These are phyloP conservation scores for Suillus fuscotomentosus DNA, from an alignment of 768 basidiomycete genomes.

Conservation along the genomic window DNA sequence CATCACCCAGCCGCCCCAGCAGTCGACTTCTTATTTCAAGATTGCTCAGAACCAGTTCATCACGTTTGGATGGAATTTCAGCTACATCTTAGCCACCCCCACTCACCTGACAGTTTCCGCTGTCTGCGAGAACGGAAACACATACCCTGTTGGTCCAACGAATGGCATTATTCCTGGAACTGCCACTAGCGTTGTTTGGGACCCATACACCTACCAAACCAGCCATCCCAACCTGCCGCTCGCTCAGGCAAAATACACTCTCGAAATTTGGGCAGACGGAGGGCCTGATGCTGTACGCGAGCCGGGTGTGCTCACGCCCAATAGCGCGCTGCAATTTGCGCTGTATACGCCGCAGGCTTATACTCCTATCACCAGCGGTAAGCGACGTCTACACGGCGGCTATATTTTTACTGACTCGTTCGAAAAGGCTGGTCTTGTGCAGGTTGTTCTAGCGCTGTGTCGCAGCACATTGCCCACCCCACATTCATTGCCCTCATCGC, in stretches of 20 bases:
- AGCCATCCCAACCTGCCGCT: constrained; percentile 60
- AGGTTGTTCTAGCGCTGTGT: constrained; percentile 42
- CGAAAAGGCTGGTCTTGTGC: constrained; percentile 55
- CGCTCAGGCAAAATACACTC: constrained; percentile 72
- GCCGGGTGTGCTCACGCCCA: constrained; percentile 68
- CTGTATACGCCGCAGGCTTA: constrained; percentile 78
- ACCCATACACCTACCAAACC: constrained; percentile 71
- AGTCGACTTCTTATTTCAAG: constrained; percentile 85
- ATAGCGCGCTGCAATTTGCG: constrained; percentile 74
- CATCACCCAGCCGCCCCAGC: constrained; percentile 80
- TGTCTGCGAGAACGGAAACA: constrained; percentile 82
- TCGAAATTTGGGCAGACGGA: constrained; percentile 80
- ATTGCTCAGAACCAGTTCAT: constrained; percentile 71
- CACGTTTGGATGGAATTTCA: constrained; percentile 93
- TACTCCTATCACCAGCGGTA: constrained; percentile 58
- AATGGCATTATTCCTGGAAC: constrained; percentile 70
- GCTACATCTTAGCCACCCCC: constrained; percentile 67
- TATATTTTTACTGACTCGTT: neutral
- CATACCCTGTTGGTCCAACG: constrained; percentile 83
- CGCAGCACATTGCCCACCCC: constrained; percentile 43
- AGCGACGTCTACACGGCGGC: constrained; percentile 14
- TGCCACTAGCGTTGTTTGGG: constrained; percentile 77
- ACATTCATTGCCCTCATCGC: constrained; percentile 53
- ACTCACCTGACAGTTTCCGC: constrained; percentile 79
- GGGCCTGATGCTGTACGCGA: constrained; percentile 59